A percentile compares a stretch with the other conserved stretches of the same genome.
phyloP scores from a whole-genome alignment of 129 eudicot genomes.

The Chrysanthemum makinoi region DNA sequence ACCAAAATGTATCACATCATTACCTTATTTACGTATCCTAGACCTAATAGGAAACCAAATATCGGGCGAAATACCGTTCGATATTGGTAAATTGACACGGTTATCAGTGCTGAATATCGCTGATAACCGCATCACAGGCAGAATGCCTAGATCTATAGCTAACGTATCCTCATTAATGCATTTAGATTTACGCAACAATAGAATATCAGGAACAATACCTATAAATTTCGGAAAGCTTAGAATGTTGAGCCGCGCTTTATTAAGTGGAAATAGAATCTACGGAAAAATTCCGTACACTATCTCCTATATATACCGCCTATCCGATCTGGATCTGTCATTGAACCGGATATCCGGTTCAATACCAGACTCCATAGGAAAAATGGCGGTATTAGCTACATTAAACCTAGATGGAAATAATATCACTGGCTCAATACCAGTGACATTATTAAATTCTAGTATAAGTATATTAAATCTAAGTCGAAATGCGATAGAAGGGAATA shows the following conservation, averaged over 20 bases:
- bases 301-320: conserved; percentile 67
- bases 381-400: conserved; percentile 76
- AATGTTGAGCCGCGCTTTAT: conserved; percentile 79
- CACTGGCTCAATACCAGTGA: conserved; percentile 59
- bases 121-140: conserved; percentile 67
- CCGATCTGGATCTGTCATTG: conserved; percentile 76
- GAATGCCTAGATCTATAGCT: conserved; percentile 62
- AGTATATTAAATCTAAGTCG: conserved; percentile 67
- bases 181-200: conserved; percentile 75
- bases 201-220: conserved; percentile 59
- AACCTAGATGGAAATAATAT: conserved; percentile 74
- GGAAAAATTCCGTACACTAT: conserved; percentile 65
- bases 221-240: conserved; percentile 62
- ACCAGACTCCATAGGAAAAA: conserved; percentile 63
- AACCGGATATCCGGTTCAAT: conserved; percentile 70
- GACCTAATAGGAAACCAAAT: conserved; percentile 75
- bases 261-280: conserved; percentile 50
- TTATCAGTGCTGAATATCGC: conserved; percentile 82
- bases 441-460: conserved; percentile 57
- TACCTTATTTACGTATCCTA: conserved; percentile 60
- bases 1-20: conserved; percentile 56
- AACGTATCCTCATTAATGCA: conserved; percentile 69
- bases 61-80: conserved; percentile 62
- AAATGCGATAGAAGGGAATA: conserved; percentile 61
- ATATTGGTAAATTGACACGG: conserved; percentile 61